Evolutionary conservation across 805 yeast species (phyloP).

Genomic region (Vanderwaltozyma tropicalis): DNA sequence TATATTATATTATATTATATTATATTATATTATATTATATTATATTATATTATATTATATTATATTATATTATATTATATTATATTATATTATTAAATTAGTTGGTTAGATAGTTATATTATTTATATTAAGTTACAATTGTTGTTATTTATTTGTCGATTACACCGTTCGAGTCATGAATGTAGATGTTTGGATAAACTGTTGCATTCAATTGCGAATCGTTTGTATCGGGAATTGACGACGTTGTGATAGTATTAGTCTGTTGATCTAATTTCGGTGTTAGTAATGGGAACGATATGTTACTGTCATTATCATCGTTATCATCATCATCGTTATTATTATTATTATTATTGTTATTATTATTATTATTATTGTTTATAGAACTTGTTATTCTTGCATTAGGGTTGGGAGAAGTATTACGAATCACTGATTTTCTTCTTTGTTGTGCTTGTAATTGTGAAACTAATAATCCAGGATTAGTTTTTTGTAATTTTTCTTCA

Average conservation of each 20-base stretch:
- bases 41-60: too few species aligned
- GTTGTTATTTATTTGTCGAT: too few species aligned
- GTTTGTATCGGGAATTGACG: constrained; percentile 20
- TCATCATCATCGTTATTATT: too few species aligned
- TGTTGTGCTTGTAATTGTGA: not conserved
- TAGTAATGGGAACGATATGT: constrained; percentile 2
- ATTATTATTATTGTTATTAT: not conserved
- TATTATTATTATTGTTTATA: not conserved
- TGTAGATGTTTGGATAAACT: constrained; percentile 13
- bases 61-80: too few species aligned
- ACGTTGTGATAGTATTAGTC: constrained; percentile 11
- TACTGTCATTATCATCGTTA: not conserved
- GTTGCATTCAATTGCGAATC: constrained; percentile 14
- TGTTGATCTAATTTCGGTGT: constrained; percentile 9
- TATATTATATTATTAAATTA: too few species aligned
- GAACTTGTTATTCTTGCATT: not conserved
- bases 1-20: too few species aligned
- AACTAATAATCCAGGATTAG: not conserved
- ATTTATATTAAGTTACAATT: too few species aligned
- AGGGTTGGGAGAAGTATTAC: not conserved
- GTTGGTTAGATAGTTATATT: too few species aligned
- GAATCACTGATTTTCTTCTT: not conserved
- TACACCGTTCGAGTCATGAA: not conserved
- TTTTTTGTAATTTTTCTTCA: constrained; percentile 3
- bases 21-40: too few species aligned